These are phyloP conservation scores for Phalaenopsis hybrid DNA, from an alignment of 116 monocot genomes.

Conservation along the genomic window DNA sequence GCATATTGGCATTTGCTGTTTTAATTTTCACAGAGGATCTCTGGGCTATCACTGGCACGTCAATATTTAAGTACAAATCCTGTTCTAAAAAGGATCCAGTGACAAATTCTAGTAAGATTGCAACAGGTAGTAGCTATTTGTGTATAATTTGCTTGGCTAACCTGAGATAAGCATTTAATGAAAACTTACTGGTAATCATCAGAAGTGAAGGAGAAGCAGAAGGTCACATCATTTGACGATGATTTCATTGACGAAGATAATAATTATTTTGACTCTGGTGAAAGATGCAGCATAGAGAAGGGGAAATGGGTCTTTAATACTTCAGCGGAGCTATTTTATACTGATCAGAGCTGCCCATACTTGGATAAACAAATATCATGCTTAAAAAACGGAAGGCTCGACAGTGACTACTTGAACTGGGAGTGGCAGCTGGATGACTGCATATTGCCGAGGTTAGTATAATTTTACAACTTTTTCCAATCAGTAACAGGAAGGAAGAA, in stretches of 20 bases:
- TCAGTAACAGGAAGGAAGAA: neutral
- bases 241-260: constrained; percentile 29
- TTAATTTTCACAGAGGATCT: constrained; percentile 71
- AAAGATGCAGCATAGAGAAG: constrained; percentile 41
- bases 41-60: constrained; percentile 42
- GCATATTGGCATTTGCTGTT: constrained; percentile 38
- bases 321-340: constrained; percentile 31
- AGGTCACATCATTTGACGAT: constrained; percentile 4
- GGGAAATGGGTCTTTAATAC: constrained; percentile 71
- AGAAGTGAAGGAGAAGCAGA: constrained; percentile 24
- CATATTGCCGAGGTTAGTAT: constrained; percentile 49
- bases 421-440: constrained; percentile 73
- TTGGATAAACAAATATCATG: constrained; percentile 51
- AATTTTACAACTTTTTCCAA: neutral
- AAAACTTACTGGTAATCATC: constrained; percentile 4
- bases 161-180: neutral
- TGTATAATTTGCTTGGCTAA: neutral
- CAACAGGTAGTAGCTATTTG: neutral
- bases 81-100: constrained; percentile 19
- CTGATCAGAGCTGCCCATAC: constrained; percentile 63
- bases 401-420: constrained; percentile 62
- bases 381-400: constrained; percentile 61
- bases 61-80: constrained; percentile 41
- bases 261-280: constrained; percentile 27
- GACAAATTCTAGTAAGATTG: neutral